Base-by-base conservation (phyloP, 352 stramenopile genomes). In the Thalassiosira exigua region DNA sequence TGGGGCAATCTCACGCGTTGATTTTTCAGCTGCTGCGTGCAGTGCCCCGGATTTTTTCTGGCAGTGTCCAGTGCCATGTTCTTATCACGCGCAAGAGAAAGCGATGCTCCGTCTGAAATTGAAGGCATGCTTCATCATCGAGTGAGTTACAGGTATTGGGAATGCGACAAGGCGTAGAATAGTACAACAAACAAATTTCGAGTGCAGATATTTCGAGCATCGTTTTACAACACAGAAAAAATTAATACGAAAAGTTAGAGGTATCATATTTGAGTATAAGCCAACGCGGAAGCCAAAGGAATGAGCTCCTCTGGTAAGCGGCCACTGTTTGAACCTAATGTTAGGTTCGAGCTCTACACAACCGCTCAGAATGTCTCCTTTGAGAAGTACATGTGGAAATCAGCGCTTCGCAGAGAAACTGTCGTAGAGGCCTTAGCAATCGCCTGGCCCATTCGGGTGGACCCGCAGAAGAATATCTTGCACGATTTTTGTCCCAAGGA, bases 401-500 rank as follows among this genome's bases (percentile, higher is more conserved):
- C 14, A 11, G 9, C 39, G 30, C 68, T 33, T 52, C 68, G 21
- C 4, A n/a, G 7, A 26, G 66, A 69, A 0, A 75, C 12, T 1
- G 22, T 24, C 3, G 42, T 19, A n/a, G 27, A 48, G 50, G 66
- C 29, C 12, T 94, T 85, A 57, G 91, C 75, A 54, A 96, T 89
- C 30, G 82, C 52, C 29, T 85, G 79, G 21, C 82, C 91, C 21
- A 96, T 84, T 0, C 72, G 67, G 56, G 93, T 91, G 0, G 90
- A 90, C 0, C 93, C 93, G 22, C 93, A 95, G 61, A 93, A 93
- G 62, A 96, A 96, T 9, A 96, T 90, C 2, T 90, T 92, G 19
- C 95, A 91, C 26, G 95, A 88, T 32, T 95, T 87, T 19, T 87
- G 79, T 19, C 81, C 86, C 64, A 95, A 32, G 17, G 54, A 11